phyloP scores from a whole-genome alignment of 1,284 basidiomycete species.

The Wallemia ichthyophaga region DNA sequence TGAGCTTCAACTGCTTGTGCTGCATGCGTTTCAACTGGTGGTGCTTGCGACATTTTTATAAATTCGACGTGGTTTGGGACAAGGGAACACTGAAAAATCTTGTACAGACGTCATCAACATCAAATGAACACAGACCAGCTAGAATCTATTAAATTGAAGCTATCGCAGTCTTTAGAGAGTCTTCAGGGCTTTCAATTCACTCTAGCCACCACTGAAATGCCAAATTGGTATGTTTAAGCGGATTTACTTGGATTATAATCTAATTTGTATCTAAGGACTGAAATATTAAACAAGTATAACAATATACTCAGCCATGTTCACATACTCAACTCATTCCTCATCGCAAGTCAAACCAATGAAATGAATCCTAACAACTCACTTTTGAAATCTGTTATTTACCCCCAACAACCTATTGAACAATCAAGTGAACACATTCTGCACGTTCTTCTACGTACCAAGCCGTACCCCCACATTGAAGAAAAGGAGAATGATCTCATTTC shows the following conservation, averaged over 20 bases:
- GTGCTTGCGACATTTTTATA: not conserved
- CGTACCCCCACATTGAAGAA: not conserved
- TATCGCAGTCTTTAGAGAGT: not conserved
- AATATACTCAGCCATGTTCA: not conserved
- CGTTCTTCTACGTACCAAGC: not conserved
- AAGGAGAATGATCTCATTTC: not conserved
- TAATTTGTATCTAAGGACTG: not conserved
- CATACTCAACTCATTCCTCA: not conserved
- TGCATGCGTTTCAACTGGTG: not conserved
- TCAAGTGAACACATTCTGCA: not conserved
- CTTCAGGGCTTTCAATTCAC: not conserved
- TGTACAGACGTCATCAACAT: not conserved
- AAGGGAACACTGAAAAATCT: not conserved
- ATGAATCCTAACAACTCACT: not conserved
- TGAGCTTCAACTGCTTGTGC: not conserved
- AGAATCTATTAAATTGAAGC: not conserved
- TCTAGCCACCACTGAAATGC: not conserved
- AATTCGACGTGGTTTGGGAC: not conserved
- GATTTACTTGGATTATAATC: not conserved
- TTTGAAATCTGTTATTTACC: not conserved
- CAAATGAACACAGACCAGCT: not conserved
- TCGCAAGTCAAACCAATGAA: not conserved
- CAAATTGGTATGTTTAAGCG: not conserved
- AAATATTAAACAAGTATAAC: not conserved
- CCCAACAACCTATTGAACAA: not conserved